These are phyloP conservation scores for Suillus cothurnatus DNA, from an alignment of 768 basidiomycete species.

Conservation along the genomic window DNA sequence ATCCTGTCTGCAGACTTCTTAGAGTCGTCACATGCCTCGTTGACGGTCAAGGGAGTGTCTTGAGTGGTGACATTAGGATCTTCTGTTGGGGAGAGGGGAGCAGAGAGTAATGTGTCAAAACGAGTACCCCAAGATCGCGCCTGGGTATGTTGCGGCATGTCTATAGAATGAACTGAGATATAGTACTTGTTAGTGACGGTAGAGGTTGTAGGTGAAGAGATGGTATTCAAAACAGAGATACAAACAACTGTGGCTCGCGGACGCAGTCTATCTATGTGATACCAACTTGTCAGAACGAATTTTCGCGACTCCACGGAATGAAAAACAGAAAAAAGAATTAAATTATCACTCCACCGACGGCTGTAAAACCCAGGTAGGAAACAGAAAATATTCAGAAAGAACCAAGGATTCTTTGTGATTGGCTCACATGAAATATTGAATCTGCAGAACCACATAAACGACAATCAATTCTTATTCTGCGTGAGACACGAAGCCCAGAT, in stretches of 20 bases:
- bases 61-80: conserved; percentile 18
- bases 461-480: conserved; percentile 3
- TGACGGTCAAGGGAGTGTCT: conserved; percentile 10
- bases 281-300: neutral
- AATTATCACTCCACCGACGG: too few species aligned
- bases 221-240: neutral
- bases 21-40: conserved; percentile 21
- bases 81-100: conserved; percentile 45
- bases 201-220: neutral
- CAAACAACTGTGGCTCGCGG: neutral
- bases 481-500: neutral
- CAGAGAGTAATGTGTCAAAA: conserved; percentile 62
- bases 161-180: conserved; percentile 22
- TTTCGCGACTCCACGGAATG: neutral
- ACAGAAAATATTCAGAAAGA: neutral
- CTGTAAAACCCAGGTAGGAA: neutral
- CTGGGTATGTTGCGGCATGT: conserved; percentile 49
- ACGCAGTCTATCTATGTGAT: conserved; percentile 2
- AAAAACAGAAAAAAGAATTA: neutral
- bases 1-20: conserved; percentile 45
- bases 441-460: neutral
- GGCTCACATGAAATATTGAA: conserved; percentile 4
- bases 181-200: conserved; percentile 14
- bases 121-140: conserved; percentile 70
- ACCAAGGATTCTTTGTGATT: neutral